Base-by-base conservation (phyloP, 805 yeast genomes). In the Pichia scutulata region DNA sequence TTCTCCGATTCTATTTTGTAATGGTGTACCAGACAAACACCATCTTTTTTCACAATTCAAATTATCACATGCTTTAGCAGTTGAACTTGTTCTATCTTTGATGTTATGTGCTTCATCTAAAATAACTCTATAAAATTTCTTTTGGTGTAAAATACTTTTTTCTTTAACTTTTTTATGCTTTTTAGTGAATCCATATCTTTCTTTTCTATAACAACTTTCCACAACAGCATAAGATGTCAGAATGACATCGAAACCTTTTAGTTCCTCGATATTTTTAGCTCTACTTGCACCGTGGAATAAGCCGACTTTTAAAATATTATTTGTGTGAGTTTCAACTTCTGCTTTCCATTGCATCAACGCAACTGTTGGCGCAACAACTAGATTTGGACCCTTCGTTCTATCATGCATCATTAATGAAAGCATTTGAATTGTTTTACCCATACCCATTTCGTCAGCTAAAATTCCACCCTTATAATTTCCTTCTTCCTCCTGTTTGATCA, bases 381-480 rank as follows among this genome's bases (percentile, higher is more conserved):
- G 70, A 56, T 83, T 87, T 10, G 97, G 97, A 12, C 79, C 70
- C 56, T 81, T 82, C 0, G 70, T 60, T 46, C 74, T 63, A 64
- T 89, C 95, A 44, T 74, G 66, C 81, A 90, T 80, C 61, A 93
- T 78, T 43, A 93, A 68, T 0, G 95, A 93, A 54, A 93, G 92
- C 39, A 96, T 92, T 68, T 93, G 99, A 46, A 93, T 90, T 0
- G 99, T 93, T 61, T 93, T 93, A 55, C 99, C 99, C 98, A 93
- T 92, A 37, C 99, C 99, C 99, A 93, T 93, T 68, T 93, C 99
- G 71, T 93, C 99, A 6, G 99, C 98, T 44, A 93, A 71, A 10
- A 93, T 84, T 16, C 98, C 99, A 24, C 99, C 99, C 16, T 77
- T 74, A 66, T 85, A 92, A 41, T 73, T 76, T 23, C 86, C 74